A percentile compares a stretch with the other conserved stretches of the same genome.
These are phyloP conservation scores for Alternaria incomplexa DNA, from an alignment of 2,329 filamentous ascomycete genomes.

Conservation along the genomic window DNA sequence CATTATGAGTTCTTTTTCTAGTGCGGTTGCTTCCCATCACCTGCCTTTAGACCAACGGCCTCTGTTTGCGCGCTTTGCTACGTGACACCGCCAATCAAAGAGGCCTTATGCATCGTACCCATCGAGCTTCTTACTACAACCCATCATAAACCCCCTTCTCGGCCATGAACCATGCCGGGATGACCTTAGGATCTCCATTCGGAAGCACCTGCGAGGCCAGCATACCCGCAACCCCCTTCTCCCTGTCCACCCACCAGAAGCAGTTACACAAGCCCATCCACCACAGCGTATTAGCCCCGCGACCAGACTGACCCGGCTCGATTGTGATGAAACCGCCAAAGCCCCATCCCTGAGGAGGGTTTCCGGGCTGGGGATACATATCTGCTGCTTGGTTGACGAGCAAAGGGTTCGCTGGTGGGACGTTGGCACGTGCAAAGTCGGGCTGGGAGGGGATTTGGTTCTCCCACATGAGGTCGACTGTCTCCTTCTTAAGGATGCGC, in stretches of 20 bases:
- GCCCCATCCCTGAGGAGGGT: conserved; percentile 69
- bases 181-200: conserved; percentile 42
- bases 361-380: conserved; percentile 55
- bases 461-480: conserved; percentile 68
- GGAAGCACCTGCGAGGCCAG: conserved; percentile 33
- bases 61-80: not conserved
- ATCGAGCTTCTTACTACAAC: conserved; percentile 14
- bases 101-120: not conserved
- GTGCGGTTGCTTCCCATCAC: not conserved
- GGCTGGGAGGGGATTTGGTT: conserved; percentile 66
- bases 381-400: conserved; percentile 58
- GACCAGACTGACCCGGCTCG: conserved; percentile 57
- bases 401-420: conserved; percentile 57
- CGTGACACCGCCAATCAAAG: not conserved
- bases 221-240: conserved; percentile 59
- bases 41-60: not conserved
- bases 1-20: not conserved
- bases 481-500: conserved; percentile 62
- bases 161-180: conserved; percentile 41
- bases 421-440: conserved; percentile 54
- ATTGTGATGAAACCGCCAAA: conserved; percentile 63
- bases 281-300: conserved; percentile 57
- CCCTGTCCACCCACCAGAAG: conserved; percentile 69
- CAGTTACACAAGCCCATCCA: conserved; percentile 68
- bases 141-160: conserved; percentile 49